phyloP scores from a whole-genome alignment of 257 asterid genomes.

The Anisodus tanguticus region DNA sequence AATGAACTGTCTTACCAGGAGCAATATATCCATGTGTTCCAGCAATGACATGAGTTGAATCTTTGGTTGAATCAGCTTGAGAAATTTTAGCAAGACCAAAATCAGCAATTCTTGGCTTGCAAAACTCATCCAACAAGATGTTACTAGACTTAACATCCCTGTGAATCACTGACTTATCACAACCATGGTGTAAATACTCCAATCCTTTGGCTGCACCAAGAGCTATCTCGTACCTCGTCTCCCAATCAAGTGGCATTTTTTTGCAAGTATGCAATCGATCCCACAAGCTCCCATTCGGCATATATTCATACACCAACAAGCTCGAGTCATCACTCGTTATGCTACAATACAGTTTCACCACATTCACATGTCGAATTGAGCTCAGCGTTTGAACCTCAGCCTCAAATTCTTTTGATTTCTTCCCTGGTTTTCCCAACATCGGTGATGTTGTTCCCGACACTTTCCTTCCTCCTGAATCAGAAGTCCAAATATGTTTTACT shows the following conservation, averaged over 20 bases:
- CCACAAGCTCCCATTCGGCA: slow-evolving; percentile 96
- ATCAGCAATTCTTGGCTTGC: slow-evolving; percentile 86
- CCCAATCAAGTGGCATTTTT: slow-evolving; percentile 73
- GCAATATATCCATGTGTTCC: slow-evolving; percentile 96
- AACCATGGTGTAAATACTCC: slow-evolving; percentile 88
- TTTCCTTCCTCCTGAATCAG: slow-evolving; percentile 34
- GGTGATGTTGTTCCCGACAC: slow-evolving; percentile 48
- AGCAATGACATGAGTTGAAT: slow-evolving; percentile 75
- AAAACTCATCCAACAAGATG: slow-evolving; percentile 69
- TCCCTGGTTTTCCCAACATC: slow-evolving; percentile 47
- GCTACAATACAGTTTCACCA: slow-evolving; percentile 82
- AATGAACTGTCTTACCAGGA: slow-evolving; percentile 60
- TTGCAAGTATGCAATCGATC: slow-evolving; percentile 66
- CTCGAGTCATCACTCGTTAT: slow-evolving; percentile 88
- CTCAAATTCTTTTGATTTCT: slow-evolving; percentile 59
- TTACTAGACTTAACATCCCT: slow-evolving; percentile 95
- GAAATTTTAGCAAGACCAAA: slow-evolving; percentile 84
- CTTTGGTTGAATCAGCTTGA: slow-evolving; percentile 47
- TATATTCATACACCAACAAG: slow-evolving; percentile 83
- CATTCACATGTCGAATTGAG: slow-evolving; percentile 80
- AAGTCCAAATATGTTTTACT: slow-evolving; percentile 73
- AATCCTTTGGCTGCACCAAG: slow-evolving; percentile 86
- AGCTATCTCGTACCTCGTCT: slow-evolving; percentile 71
- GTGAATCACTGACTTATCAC: slow-evolving; percentile 76
- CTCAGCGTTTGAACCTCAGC: slow-evolving; percentile 85